These are phyloP conservation scores for Nakazawaea ishiwadae DNA, from an alignment of 805 yeast species.

Conservation along the genomic window DNA sequence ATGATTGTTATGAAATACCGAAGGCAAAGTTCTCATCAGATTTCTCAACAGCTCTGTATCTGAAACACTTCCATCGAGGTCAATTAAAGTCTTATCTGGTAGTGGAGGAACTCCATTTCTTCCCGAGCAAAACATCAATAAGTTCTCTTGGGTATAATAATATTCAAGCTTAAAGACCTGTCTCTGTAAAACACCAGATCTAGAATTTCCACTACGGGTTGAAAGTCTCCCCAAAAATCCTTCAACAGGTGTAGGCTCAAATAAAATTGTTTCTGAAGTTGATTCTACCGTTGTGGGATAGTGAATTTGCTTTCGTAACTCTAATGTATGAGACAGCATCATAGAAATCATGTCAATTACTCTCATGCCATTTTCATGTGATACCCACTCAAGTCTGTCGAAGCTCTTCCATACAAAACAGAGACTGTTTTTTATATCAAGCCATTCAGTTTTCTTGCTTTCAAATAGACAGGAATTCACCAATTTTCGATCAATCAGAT, in stretches of 20 bases:
- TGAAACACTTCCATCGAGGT: slow-evolving; percentile 23
- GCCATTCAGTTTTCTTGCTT: slow-evolving; percentile 17
- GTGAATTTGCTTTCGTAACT: slow-evolving; percentile 46
- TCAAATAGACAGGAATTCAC: slow-evolving; percentile 9
- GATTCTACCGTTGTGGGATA: slow-evolving; percentile 27
- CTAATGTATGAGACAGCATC: slow-evolving; percentile 58
- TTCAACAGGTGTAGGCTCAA: slow-evolving; percentile 74
- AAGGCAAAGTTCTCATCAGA: slow-evolving; percentile 25
- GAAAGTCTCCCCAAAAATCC: slow-evolving; percentile 68
- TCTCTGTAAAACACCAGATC: slow-evolving; percentile 22
- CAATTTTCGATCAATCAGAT: slow-evolving; percentile 31
- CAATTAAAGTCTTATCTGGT: slow-evolving; percentile 26
- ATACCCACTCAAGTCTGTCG: slow-evolving; percentile 77
- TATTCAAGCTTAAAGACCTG: slow-evolving; percentile 54
- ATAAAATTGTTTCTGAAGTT: slow-evolving; percentile 18
- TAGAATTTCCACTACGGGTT: slow-evolving; percentile 39
- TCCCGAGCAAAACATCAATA: slow-evolving; percentile 55
- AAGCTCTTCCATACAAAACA: slow-evolving; percentile 54
- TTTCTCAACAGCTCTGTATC: slow-evolving; percentile 21
- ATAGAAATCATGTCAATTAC: slow-evolving; percentile 34
- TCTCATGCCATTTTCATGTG: too few relatives aligned
- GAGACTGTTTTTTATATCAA: slow-evolving; percentile 35
- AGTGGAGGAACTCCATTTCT: slow-evolving; percentile 60
- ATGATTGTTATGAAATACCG: slow-evolving; percentile 44
- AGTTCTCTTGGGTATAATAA: slow-evolving; percentile 55